Percentiles rank a stretch among this genome's conserved stretches.
phyloP scores from a whole-genome alignment of 305 asterid species.

The Solanum hybrid region DNA sequence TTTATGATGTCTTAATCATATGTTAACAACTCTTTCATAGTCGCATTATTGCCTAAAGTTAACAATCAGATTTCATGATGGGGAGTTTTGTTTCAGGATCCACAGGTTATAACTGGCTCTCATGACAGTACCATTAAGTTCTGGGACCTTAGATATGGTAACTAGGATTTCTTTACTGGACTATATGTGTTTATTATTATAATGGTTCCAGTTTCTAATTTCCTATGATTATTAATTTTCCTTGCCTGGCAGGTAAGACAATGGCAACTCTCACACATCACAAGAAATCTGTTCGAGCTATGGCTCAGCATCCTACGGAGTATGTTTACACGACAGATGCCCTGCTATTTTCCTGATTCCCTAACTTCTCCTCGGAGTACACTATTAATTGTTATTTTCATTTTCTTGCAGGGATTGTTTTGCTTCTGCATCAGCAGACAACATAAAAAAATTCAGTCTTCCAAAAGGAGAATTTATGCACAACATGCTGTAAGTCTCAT shows the following conservation, averaged over 20 bases:
- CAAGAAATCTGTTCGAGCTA: constrained; percentile 94
- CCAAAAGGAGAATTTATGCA: constrained; percentile 97
- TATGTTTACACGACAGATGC: constrained; percentile 19
- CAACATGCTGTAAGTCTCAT: constrained; percentile 57
- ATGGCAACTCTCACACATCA: constrained; percentile 93
- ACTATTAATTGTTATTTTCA: not conserved
- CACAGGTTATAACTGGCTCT: constrained; percentile 96
- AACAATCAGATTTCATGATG: not conserved
- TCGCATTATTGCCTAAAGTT: not conserved
- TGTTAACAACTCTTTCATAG: not conserved
- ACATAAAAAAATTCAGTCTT: constrained; percentile 79
- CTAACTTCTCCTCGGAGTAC: not conserved
- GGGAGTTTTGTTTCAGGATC: constrained; percentile 36
- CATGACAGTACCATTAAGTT: constrained; percentile 93
- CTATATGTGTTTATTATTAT: not conserved
- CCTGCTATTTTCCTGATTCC: not conserved
- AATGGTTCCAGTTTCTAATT: not conserved
- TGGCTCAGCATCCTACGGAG: constrained; percentile 91
- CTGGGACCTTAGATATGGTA: constrained; percentile 95
- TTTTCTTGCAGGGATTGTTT: constrained; percentile 28
- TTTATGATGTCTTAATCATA: not conserved
- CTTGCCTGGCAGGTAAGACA: constrained; percentile 35
- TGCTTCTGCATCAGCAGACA: constrained; percentile 98
- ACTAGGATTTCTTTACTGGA: not conserved
- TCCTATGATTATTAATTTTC: not conserved